These are phyloP conservation scores for Phytopythium sindhum DNA, from an alignment of 352 stramenopile genomes.

Conservation along the genomic window DNA sequence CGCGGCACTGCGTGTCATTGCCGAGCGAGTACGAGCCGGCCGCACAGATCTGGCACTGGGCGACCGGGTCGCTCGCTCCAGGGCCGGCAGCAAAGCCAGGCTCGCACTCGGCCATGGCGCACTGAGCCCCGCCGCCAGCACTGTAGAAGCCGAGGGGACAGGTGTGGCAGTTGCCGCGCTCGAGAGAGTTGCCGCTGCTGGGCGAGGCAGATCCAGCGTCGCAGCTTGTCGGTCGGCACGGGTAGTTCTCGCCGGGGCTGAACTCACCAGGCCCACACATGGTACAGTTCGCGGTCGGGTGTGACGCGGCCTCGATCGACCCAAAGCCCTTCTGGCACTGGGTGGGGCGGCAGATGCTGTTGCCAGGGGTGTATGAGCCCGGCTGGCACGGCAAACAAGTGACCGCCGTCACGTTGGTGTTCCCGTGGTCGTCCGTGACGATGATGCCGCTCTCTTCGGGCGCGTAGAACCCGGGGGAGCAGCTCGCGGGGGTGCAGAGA, in stretches of 20 bases:
- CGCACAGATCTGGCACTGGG: conserved; percentile 29
- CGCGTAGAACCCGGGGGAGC: conserved; percentile 25
- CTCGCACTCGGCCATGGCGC: conserved; percentile 31
- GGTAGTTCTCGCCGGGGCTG: conserved; percentile 47
- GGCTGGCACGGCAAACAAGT: conserved; percentile 29
- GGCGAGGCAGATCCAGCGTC: conserved; percentile 25
- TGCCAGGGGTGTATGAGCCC: conserved; percentile 35
- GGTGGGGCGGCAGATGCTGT: conserved; percentile 29
- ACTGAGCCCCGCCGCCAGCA: conserved; percentile 29
- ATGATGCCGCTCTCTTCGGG: conserved; percentile 23
- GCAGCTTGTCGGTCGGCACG: conserved; percentile 31
- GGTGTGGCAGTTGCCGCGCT: conserved; percentile 41
- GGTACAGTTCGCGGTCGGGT: conserved; percentile 40
- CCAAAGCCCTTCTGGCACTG: conserved; percentile 34
- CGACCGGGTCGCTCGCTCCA: conserved; percentile 20
- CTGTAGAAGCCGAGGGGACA: conserved; percentile 38
- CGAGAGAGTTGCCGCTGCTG: conserved; percentile 28
- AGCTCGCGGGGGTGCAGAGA: conserved; percentile 34
- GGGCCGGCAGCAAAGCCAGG: conserved; percentile 32
- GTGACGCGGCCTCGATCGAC: conserved; percentile 29
- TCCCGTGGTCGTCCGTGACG: conserved; percentile 2
- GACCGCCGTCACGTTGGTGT: conserved; percentile 7
- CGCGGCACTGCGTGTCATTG: conserved; percentile 27
- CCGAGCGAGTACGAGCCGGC: conserved; percentile 37
- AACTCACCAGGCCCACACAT: conserved; percentile 34